phyloP scores from a whole-genome alignment of 495 filamentous ascomycete genomes.

The Chaetomium tenue region DNA sequence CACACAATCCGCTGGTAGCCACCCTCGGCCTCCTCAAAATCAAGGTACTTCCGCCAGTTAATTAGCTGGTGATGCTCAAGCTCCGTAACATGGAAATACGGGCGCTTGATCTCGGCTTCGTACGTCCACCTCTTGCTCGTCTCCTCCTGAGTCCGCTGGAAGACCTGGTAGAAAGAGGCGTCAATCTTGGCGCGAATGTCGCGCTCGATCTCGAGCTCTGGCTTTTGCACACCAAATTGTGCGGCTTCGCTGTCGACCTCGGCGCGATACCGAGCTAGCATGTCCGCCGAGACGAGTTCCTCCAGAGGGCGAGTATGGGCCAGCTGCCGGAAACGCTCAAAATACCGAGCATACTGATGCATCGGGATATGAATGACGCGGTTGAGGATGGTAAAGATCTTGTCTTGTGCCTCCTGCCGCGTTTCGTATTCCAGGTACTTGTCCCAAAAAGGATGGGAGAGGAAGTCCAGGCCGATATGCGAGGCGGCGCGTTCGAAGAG shows the following conservation, averaged over 20 bases:
- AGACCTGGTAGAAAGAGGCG: slow-evolving; percentile 73
- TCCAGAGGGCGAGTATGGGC: slow-evolving; percentile 68
- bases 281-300: slow-evolving; percentile 70
- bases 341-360: slow-evolving; percentile 96
- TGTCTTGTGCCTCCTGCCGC: slow-evolving; percentile 78
- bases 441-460: slow-evolving; percentile 96
- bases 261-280: slow-evolving; percentile 63
- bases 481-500: slow-evolving; percentile 89
- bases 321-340: slow-evolving; percentile 81
- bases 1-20: slow-evolving; percentile 72
- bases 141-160: slow-evolving; percentile 79
- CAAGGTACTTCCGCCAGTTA: slow-evolving; percentile 97
- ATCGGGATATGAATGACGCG: slow-evolving; percentile 91
- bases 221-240: slow-evolving; percentile 43
- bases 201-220: slow-evolving; percentile 79
- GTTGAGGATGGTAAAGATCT: slow-evolving; percentile 79
- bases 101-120: slow-evolving; percentile 91
- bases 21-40: slow-evolving; percentile 89
- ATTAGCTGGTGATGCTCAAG: slow-evolving; percentile 78
- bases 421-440: slow-evolving; percentile 98
- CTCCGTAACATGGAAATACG: slow-evolving; percentile 95
- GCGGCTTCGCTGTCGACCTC: slow-evolving; percentile 63
- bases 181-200: slow-evolving; percentile 79
- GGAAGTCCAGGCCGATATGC: slow-evolving; percentile 87
- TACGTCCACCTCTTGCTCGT: slow-evolving; percentile 93